These are phyloP conservation scores for Heritiera fomes DNA, from an alignment of 345 rosid species.

Conservation along the genomic window DNA sequence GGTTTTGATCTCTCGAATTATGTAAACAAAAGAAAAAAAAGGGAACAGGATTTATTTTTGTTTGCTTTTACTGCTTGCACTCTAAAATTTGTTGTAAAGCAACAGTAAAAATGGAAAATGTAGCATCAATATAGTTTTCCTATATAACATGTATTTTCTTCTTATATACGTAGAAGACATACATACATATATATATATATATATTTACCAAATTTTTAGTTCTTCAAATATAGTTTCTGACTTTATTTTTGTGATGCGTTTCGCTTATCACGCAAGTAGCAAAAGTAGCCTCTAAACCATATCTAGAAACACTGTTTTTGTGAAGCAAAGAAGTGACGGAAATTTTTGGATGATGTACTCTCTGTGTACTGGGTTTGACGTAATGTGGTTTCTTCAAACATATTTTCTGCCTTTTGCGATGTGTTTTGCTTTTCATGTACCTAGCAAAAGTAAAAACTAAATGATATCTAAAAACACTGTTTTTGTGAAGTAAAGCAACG, in stretches of 20 bases:
- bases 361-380: slow-evolving; percentile 18
- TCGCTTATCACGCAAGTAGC: background rate
- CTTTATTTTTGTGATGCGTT: background rate
- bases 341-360: background rate
- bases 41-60: background rate
- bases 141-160: slow-evolving; percentile 2
- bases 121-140: background rate
- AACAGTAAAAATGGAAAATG: background rate
- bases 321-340: background rate
- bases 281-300: background rate
- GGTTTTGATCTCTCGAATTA: slow-evolving; percentile 6
- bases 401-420: background rate
- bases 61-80: background rate
- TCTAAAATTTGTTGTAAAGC: background rate
- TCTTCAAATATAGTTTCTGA: background rate
- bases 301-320: background rate
- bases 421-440: background rate
- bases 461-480: too few relatives aligned
- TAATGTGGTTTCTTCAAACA: background rate
- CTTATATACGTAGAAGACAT: background rate
- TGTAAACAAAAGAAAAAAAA: background rate
- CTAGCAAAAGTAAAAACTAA: background rate
- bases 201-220: background rate
- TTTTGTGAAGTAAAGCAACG: background rate
- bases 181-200: background rate